Conservation (phyloP, 345 rosid genomes). For the Laguncularia racemosa region DNA sequence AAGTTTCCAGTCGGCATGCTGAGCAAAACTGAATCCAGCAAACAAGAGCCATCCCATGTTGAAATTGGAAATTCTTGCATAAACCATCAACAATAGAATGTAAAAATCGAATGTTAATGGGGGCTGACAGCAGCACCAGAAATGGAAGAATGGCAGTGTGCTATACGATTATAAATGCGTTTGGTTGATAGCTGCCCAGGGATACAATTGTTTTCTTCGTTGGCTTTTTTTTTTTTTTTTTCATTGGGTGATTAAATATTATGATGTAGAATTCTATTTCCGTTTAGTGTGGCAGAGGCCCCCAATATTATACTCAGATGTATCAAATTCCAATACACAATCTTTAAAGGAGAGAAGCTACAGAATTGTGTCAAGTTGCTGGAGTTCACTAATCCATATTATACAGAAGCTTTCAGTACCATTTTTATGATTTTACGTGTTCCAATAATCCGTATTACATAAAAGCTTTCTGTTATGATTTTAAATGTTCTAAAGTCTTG, state of each 20-base stretch:
- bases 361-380: constrained; percentile 6
- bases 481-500: too few species aligned
- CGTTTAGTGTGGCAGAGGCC: not conserved
- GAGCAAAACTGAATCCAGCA: constrained; percentile 31
- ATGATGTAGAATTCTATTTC: not conserved
- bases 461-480: too few species aligned
- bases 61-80: constrained; percentile 7
- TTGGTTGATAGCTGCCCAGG: not conserved
- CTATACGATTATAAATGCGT: not conserved
- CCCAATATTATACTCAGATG: not conserved
- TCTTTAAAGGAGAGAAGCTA: constrained; percentile 7
- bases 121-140: too few species aligned
- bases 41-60: constrained; percentile 6
- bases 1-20: constrained; percentile 36
- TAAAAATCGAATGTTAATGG: not conserved
- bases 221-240: not conserved
- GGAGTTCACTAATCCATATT: not conserved
- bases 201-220: constrained; percentile 5
- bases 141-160: too few species aligned
- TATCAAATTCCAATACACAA: constrained; percentile 1
- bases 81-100: not conserved
- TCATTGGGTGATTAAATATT: constrained; percentile 3
- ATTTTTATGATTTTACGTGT: not conserved
- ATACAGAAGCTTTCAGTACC: not conserved
- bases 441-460: too few species aligned